phyloP scores from a whole-genome alignment of 2,329 filamentous ascomycete species.

The Epichloe sibirici region DNA sequence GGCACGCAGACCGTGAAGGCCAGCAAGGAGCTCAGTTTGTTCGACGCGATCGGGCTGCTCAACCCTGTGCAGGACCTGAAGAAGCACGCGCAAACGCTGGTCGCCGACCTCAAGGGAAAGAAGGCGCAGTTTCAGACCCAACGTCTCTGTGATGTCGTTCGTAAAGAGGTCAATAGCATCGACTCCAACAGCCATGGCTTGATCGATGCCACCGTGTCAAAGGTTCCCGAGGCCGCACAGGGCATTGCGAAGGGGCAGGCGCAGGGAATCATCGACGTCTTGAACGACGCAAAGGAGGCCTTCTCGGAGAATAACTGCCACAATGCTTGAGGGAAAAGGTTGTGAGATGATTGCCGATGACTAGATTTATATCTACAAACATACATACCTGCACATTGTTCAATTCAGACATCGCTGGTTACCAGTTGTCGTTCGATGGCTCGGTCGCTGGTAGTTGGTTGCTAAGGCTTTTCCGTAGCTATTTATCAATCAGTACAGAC shows the following conservation, averaged over 20 bases:
- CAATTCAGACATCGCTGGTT: too few relatives aligned
- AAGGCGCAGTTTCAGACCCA: neutral
- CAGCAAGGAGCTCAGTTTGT: neutral
- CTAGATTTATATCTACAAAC: too few relatives aligned
- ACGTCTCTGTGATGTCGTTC: slow-evolving; percentile 1
- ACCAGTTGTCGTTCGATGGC: too few relatives aligned
- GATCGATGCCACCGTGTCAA: neutral
- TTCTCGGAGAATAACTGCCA: neutral
- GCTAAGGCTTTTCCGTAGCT: too few relatives aligned
- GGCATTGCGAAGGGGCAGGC: neutral
- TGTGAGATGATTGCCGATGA: too few relatives aligned
- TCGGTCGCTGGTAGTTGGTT: too few relatives aligned
- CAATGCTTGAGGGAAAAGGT: neutral
- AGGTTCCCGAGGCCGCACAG: neutral
- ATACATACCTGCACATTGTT: too few relatives aligned
- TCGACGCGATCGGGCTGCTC: neutral
- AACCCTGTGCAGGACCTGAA: slow-evolving; percentile 1
- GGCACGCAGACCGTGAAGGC: neutral
- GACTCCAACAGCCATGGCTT: neutral
- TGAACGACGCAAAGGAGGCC: neutral
- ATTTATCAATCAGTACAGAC: too few relatives aligned
- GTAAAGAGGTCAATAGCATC: neutral
- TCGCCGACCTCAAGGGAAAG: neutral
- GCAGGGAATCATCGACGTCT: neutral
- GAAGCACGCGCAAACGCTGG: neutral